A percentile compares a stretch with the other conserved stretches of the same genome.
These are phyloP conservation scores for Oryza nivara DNA, from an alignment of 176 grass and related monocot species.

Conservation along the genomic window DNA sequence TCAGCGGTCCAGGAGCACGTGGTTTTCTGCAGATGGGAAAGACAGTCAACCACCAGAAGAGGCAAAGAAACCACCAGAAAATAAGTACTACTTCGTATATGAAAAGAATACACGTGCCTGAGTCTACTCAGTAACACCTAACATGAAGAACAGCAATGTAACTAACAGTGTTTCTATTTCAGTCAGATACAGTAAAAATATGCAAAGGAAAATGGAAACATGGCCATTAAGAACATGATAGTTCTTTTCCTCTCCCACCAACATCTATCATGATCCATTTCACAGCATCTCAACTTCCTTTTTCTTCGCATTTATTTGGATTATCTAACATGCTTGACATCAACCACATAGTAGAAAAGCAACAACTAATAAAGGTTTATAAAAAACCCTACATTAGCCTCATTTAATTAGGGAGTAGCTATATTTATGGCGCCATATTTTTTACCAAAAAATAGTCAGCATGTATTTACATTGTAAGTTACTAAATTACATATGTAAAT, in stretches of 20 bases:
- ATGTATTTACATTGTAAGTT: no score
- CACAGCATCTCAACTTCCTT: background rate
- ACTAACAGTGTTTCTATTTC: background rate
- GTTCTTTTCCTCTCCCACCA: background rate
- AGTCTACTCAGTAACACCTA: background rate
- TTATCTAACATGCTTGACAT: background rate
- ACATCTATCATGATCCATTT: slow-evolving; percentile 1
- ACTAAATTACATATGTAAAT: no score
- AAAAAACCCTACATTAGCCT: background rate
- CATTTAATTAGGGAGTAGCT: background rate
- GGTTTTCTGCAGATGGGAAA: slow-evolving; percentile 50
- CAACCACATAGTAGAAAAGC: background rate
- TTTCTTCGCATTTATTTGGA: background rate
- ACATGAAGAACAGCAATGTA: background rate
- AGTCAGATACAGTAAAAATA: background rate
- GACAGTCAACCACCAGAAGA: background rate
- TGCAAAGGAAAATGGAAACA: background rate
- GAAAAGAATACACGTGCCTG: background rate
- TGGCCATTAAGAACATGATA: background rate
- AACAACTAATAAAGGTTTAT: background rate
- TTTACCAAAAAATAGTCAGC: no score
- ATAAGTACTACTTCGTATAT: background rate
- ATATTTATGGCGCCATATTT: no score
- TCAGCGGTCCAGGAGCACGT: slow-evolving; percentile 50
- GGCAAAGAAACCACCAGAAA: background rate